These are phyloP conservation scores for Talaromyces sp. DNA, from an alignment of 2,329 filamentous ascomycete species.

Conservation along the genomic window DNA sequence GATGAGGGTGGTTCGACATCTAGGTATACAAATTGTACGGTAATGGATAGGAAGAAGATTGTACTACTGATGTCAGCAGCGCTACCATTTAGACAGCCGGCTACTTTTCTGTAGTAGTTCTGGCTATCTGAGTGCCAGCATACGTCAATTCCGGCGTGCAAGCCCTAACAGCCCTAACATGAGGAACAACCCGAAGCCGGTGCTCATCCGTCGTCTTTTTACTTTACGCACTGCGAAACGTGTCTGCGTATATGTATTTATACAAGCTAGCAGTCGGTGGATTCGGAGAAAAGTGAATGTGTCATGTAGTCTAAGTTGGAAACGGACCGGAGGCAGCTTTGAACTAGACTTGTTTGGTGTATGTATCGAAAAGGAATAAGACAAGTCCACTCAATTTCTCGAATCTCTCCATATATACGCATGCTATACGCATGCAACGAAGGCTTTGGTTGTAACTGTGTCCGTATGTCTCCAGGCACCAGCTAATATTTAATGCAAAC, in stretches of 20 bases:
- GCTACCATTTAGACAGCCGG: too few species aligned
- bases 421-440: too few species aligned
- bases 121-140: background rate
- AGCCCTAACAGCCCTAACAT: background rate
- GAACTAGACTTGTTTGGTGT: too few species aligned
- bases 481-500: too few species aligned
- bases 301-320: background rate
- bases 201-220: background rate
- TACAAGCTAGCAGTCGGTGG: too few species aligned
- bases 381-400: background rate
- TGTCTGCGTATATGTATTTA: too few species aligned
- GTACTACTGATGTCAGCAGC: background rate
- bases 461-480: too few species aligned
- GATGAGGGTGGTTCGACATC: background rate
- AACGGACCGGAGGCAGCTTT: background rate
- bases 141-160: background rate
- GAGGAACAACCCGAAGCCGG: background rate
- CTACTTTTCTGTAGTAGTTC: too few species aligned
- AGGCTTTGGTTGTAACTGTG: too few species aligned
- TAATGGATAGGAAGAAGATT: background rate
- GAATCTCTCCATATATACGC: background rate
- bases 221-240: too few species aligned
- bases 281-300: too few species aligned
- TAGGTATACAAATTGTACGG: background rate
- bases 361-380: background rate